A percentile compares a stretch with the other conserved stretches of the same genome.
These are phyloP conservation scores for Agrostemma githago DNA, from an alignment of 148 eudicot species.

Conservation along the genomic window DNA sequence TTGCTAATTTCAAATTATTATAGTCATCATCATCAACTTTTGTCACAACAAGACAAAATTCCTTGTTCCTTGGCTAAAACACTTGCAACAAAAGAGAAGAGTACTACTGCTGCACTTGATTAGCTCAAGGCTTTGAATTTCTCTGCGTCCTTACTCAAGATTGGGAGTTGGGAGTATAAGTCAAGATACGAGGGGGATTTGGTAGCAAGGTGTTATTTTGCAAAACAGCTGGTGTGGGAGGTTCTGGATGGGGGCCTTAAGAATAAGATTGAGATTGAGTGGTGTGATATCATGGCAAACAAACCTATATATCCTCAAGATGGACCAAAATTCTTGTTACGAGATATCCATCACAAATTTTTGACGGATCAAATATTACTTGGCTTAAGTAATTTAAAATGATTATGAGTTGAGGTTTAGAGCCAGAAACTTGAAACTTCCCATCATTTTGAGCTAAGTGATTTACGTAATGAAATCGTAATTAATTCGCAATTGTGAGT, in stretches of 20 bases:
- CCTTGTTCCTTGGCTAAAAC: constrained; percentile 28
- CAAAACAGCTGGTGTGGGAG: constrained; percentile 97
- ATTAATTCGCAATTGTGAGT: too few relatives aligned
- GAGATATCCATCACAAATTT: too few relatives aligned
- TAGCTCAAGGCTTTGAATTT: constrained; percentile 52
- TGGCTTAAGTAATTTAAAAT: too few relatives aligned
- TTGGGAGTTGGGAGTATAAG: constrained; percentile 64
- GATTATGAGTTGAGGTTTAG: too few relatives aligned
- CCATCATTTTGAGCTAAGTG: too few relatives aligned
- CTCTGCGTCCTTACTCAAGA: constrained; percentile 35
- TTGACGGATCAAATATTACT: too few relatives aligned
- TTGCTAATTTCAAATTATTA: too few relatives aligned
- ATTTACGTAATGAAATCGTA: too few relatives aligned
- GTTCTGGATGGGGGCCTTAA: constrained; percentile 83
- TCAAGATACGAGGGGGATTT: constrained; percentile 82
- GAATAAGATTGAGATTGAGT: constrained; percentile 87
- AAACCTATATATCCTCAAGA: constrained; percentile 41
- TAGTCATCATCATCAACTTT: too few relatives aligned
- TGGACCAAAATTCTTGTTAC: too few relatives aligned
- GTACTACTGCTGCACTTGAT: neutral
- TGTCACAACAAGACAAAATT: constrained; percentile 44
- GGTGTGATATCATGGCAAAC: constrained; percentile 74
- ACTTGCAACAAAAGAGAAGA: constrained; percentile 34
- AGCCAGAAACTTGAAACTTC: too few relatives aligned
- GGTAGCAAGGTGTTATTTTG: constrained; percentile 95